Evolutionary conservation across 164 flowering plant genomes (phyloP).

Genomic region (Hamamelis virginiana): DNA sequence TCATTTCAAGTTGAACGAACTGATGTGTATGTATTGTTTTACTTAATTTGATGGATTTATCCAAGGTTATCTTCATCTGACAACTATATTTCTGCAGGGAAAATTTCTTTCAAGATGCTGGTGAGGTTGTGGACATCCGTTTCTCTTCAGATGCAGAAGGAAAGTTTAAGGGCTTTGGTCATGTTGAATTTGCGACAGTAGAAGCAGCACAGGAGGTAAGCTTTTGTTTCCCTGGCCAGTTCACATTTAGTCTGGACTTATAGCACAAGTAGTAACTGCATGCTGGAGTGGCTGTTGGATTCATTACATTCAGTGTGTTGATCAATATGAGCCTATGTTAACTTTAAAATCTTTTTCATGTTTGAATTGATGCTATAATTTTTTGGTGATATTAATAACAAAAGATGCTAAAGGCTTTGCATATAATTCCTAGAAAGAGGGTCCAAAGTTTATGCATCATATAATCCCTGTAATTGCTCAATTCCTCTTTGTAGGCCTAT

Average conservation of each 20-base stretch:
- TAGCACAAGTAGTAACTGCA: background rate
- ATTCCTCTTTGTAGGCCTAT: too few relatives aligned
- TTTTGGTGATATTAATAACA: too few relatives aligned
- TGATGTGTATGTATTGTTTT: constrained; percentile 62
- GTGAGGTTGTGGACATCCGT: constrained; percentile 69
- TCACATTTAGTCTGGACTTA: background rate
- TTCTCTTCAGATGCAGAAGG: constrained; percentile 54
- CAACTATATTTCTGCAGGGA: constrained; percentile 31
- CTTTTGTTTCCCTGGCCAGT: background rate
- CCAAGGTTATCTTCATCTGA: background rate
- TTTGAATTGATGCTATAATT: too few relatives aligned
- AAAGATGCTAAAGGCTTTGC: too few relatives aligned
- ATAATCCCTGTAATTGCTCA: too few relatives aligned
- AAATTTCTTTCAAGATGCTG: constrained; percentile 65
- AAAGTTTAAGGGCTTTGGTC: constrained; percentile 75
- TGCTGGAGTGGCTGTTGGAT: too few relatives aligned
- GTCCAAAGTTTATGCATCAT: too few relatives aligned
- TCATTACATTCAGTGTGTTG: too few relatives aligned
- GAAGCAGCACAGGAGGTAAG: constrained; percentile 66
- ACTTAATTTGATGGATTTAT: background rate
- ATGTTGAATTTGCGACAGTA: constrained; percentile 78
- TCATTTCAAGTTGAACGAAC: constrained; percentile 44
- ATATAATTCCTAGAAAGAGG: too few relatives aligned
- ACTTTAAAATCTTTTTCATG: too few relatives aligned
- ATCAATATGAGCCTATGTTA: too few relatives aligned